Conservation (phyloP, 768 basidiomycete species). For the Russula dissimulans region DNA sequence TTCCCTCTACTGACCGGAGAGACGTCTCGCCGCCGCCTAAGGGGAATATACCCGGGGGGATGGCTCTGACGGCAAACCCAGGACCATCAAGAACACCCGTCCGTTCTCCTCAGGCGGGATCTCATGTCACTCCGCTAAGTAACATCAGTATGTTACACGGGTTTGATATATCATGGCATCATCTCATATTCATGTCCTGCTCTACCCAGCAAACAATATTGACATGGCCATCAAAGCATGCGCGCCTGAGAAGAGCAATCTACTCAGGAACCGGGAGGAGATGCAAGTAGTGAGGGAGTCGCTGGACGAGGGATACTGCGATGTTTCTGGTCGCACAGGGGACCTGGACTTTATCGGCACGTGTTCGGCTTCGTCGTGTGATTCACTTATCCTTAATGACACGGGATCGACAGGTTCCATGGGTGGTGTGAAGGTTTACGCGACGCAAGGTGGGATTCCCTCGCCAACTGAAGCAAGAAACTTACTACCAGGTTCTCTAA, state of each 20-base stretch:
- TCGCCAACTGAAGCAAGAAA: neutral
- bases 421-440: neutral
- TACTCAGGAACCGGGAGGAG: slow-evolving; percentile 54
- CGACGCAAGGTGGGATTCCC: slow-evolving; percentile 10
- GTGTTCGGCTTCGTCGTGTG: slow-evolving; percentile 16
- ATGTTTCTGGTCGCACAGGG: slow-evolving; percentile 54
- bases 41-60: neutral
- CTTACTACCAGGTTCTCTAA: neutral
- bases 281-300: slow-evolving; percentile 70
- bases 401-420: neutral
- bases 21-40: neutral
- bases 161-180: neutral
- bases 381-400: neutral
- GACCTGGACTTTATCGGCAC: slow-evolving; percentile 56
- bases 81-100: slow-evolving; percentile 3
- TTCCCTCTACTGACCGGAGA: neutral
- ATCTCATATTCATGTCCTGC: neutral
- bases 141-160: slow-evolving; percentile 31
- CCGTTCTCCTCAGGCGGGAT: slow-evolving; percentile 13
- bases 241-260: slow-evolving; percentile 50
- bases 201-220: slow-evolving; percentile 15
- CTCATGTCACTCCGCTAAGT: slow-evolving; percentile 33
- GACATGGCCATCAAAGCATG: slow-evolving; percentile 65
- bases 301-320: slow-evolving; percentile 76
- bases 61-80: slow-evolving; percentile 1